Base-by-base conservation (phyloP, 768 basidiomycete species). In the Dacryopinax primogenitus region DNA sequence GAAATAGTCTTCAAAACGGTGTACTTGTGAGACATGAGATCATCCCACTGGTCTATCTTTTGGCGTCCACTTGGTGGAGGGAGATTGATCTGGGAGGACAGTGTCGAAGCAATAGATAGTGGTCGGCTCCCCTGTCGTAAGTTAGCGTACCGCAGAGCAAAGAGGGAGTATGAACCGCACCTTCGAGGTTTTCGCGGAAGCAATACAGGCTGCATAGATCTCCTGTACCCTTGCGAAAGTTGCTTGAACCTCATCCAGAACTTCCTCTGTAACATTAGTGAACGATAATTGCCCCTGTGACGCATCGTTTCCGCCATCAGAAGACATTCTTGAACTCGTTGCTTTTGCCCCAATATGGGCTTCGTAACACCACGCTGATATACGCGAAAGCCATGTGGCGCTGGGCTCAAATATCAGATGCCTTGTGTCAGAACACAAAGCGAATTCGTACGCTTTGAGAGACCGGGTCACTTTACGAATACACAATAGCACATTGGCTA, bases 401-500 rank as follows among this genome's bases (percentile, higher is more conserved):
- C 73, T 74, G 35, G 6, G 62, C 82, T 81, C 63, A 65, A 33
- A 66, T 65, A 62, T 16, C 51, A n/a, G 66, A 44, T 34, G 12
- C 37, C 45, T 62, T 47, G 63, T 18, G 64, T 32, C 51, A n/a
- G 35, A 51, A 11, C 15, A 62, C 28, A 6, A 2, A 26, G 37
- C 2, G 28, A 26, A 18, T 30, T 72, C 83, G 44, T 73, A 88
- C 86, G 79, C 72, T 73, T 85, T 87, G 30, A 85, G 71, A 0
- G 86, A 87, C 62, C 82, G 78, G 0, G 83, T 84, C 4, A 86
- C 69, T 3, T 87, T 74, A 63, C 88, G 76, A 35, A 87, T 80
- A 70, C 88, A 84, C 1, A 82, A 77, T 62, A 90, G 82, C 4
- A 91, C 73, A 21, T 82, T 76, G 65, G 80, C 81, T 63, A 87